Conservation (phyloP, 495 filamentous ascomycete species). For the Aspergillus carlsbadensis region DNA sequence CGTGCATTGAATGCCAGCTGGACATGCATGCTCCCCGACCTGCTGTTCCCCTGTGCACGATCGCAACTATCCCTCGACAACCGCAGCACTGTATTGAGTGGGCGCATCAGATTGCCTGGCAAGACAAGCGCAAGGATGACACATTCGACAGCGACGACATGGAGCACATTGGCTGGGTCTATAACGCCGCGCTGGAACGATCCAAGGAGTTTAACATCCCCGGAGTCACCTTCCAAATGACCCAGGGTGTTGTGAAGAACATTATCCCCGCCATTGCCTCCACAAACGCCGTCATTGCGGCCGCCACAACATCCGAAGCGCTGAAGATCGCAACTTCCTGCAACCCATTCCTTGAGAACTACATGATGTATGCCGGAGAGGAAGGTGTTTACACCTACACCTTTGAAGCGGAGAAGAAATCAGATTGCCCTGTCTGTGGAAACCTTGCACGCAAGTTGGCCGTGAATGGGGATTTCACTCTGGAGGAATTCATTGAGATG, state of each 20-base stretch:
- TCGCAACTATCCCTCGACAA: slow-evolving; percentile 95
- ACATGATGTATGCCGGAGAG: slow-evolving; percentile 99
- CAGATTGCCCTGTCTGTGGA: slow-evolving; percentile 93
- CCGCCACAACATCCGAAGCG: slow-evolving; percentile 92
- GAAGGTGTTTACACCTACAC: slow-evolving; percentile 96
- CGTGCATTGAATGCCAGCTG: slow-evolving; percentile 97
- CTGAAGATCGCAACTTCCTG: slow-evolving; percentile 85
- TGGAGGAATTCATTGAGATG: slow-evolving; percentile 83
- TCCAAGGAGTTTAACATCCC: slow-evolving; percentile 86
- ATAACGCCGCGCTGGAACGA: slow-evolving; percentile 76
- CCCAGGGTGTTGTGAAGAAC: slow-evolving; percentile 98
- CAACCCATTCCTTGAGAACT: slow-evolving; percentile 85
- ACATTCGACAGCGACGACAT: slow-evolving; percentile 93
- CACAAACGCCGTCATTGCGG: slow-evolving; percentile 95
- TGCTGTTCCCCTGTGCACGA: slow-evolving; percentile 92
- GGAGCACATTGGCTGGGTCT: slow-evolving; percentile 96
- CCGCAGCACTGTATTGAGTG: slow-evolving; percentile 99
- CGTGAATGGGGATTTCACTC: slow-evolving; percentile 68
- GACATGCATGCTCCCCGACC: slow-evolving; percentile 96
- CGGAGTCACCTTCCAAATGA: slow-evolving; percentile 94
- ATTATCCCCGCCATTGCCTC: slow-evolving; percentile 99
- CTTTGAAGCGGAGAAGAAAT: slow-evolving; percentile 86
- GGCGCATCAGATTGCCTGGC: slow-evolving; percentile 89
- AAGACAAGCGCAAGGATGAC: slow-evolving; percentile 54
- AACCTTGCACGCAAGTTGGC: slow-evolving; percentile 70